Evolutionary conservation across 2,329 filamentous ascomycete species (phyloP).

Genomic region (Phaeosphaeria sp.): DNA sequence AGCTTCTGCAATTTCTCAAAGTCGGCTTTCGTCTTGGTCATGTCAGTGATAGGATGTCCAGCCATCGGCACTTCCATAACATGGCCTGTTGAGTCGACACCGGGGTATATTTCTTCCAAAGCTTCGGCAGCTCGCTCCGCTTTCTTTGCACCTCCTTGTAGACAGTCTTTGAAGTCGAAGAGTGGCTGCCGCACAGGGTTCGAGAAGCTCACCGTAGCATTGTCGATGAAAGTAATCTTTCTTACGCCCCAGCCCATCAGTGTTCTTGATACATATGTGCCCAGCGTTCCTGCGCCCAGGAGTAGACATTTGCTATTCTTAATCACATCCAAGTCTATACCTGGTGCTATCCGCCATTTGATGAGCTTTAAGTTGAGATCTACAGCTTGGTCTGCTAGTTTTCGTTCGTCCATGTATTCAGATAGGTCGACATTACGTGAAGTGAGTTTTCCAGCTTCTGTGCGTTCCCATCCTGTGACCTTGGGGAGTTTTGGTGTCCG

Average conservation of each 20-base stretch:
- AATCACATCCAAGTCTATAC: slow-evolving; percentile 84
- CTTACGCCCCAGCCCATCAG: slow-evolving; percentile 94
- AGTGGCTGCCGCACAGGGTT: slow-evolving; percentile 95
- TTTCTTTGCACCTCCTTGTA: slow-evolving; percentile 83
- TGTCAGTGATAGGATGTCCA: slow-evolving; percentile 83
- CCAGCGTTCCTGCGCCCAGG: slow-evolving; percentile 89
- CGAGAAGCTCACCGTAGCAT: slow-evolving; percentile 90
- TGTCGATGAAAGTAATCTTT: slow-evolving; percentile 95
- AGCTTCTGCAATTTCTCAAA: slow-evolving; percentile 77
- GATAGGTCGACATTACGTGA: slow-evolving; percentile 81
- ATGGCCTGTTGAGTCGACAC: slow-evolving; percentile 81
- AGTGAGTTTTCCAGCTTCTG: slow-evolving; percentile 76
- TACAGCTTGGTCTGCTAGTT: slow-evolving; percentile 89
- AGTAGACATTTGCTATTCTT: slow-evolving; percentile 90
- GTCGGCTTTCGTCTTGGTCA: slow-evolving; percentile 71
- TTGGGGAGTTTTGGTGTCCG: slow-evolving; percentile 72
- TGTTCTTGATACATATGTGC: slow-evolving; percentile 90
- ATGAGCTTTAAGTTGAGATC: slow-evolving; percentile 97
- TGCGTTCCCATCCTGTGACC: slow-evolving; percentile 94
- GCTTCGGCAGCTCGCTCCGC: slow-evolving; percentile 81
- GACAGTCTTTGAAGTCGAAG: slow-evolving; percentile 88
- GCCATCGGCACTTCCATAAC: slow-evolving; percentile 92
- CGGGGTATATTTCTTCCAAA: slow-evolving; percentile 85
- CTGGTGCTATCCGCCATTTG: slow-evolving; percentile 96
- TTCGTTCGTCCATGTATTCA: slow-evolving; percentile 90